phyloP scores from a whole-genome alignment of 495 filamentous ascomycete genomes.

The Hyaloscypha bicolor region DNA sequence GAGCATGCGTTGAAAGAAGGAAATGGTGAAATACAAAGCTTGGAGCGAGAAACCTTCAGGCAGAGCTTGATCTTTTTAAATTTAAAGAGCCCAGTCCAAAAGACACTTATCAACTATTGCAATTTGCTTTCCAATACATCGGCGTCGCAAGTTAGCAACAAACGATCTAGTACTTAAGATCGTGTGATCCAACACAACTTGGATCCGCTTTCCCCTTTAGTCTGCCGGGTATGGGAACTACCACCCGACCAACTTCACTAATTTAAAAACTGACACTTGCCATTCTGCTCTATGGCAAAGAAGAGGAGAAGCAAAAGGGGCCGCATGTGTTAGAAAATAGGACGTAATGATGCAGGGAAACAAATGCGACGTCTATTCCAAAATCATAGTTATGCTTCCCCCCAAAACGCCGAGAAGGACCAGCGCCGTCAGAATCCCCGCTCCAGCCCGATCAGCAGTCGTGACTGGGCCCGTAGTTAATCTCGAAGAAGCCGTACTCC shows the following conservation, averaged over 20 bases:
- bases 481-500: slow-evolving; percentile 10
- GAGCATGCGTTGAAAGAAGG: too few relatives aligned
- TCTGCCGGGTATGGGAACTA: background rate
- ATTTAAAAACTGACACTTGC: background rate
- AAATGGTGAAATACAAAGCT: too few relatives aligned
- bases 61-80: too few relatives aligned
- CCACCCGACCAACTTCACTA: background rate
- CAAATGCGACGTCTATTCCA: background rate
- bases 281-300: background rate
- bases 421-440: slow-evolving; percentile 60
- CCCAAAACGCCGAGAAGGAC: slow-evolving; percentile 40
- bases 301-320: background rate
- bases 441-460: slow-evolving; percentile 59
- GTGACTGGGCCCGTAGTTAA: slow-evolving; percentile 37
- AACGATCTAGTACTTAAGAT: too few relatives aligned
- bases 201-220: too few relatives aligned
- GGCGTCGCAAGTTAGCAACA: too few relatives aligned
- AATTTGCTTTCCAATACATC: too few relatives aligned
- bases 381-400: slow-evolving; percentile 20
- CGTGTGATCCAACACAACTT: too few relatives aligned
- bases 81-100: too few relatives aligned
- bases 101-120: too few relatives aligned
- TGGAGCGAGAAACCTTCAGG: too few relatives aligned
- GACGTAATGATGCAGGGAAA: background rate
- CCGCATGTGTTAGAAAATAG: too few relatives aligned